A percentile compares a stretch with the other conserved stretches of the same genome.
phyloP scores from a whole-genome alignment of 2,329 filamentous ascomycete genomes.

The Claviceps purpurea region DNA sequence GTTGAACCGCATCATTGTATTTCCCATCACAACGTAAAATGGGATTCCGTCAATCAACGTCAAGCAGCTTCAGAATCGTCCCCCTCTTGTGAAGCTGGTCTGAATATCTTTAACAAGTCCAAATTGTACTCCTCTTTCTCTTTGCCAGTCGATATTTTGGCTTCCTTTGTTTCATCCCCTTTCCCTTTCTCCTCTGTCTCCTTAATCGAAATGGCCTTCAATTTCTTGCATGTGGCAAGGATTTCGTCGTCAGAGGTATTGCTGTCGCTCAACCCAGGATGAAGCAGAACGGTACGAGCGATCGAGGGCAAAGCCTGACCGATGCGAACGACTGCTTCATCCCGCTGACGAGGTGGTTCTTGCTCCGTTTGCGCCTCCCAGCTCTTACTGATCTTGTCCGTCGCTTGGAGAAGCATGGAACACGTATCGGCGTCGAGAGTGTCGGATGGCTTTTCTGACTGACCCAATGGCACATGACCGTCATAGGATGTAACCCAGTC shows the following conservation, averaged over 20 bases:
- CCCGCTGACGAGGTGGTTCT: not conserved
- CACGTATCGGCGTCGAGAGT: not conserved
- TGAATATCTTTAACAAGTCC: constrained; percentile 5
- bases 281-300: not conserved
- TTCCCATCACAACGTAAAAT: not conserved
- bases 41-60: not conserved
- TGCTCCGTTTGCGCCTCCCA: not conserved
- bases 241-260: not conserved
- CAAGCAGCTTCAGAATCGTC: constrained; percentile 4
- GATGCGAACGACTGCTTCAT: not conserved
- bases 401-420: constrained; percentile 1
- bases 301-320: not conserved
- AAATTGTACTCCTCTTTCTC: constrained; percentile 4
- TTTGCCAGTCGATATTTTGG: not conserved
- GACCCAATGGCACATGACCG: constrained; percentile 19
- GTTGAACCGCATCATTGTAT: constrained; percentile 4
- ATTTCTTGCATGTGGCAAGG: not conserved
- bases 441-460: not conserved
- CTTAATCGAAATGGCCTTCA: not conserved
- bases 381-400: not conserved
- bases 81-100: constrained; percentile 2
- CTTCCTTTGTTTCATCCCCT: not conserved
- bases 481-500: constrained; percentile 50
- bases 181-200: not conserved
- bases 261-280: not conserved